A percentile compares a stretch with the other conserved stretches of the same genome.
These are phyloP conservation scores for Psophocarpus tetragonolobus DNA, from an alignment of 306 rosid genomes.

Conservation along the genomic window DNA sequence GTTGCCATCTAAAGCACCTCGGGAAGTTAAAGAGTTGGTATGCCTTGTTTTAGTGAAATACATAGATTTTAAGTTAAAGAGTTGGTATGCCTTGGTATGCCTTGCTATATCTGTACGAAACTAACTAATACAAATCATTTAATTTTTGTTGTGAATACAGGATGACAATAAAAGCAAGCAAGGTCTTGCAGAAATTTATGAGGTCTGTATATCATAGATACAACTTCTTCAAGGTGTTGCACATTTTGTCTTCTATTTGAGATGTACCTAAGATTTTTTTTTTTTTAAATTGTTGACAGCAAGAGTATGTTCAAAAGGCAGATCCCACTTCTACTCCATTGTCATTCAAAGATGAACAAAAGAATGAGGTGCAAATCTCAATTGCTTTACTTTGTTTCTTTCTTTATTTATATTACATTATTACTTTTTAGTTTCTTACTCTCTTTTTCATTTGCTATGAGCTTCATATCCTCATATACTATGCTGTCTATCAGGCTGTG, in stretches of 20 bases:
- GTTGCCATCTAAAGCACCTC: slow-evolving; percentile 68
- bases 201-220: slow-evolving; percentile 62
- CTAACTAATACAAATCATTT: slow-evolving; percentile 31
- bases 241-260: slow-evolving; percentile 4
- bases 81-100: slow-evolving; percentile 55
- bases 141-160: slow-evolving; percentile 46
- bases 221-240: background rate
- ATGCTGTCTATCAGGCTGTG: background rate
- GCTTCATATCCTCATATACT: slow-evolving; percentile 24
- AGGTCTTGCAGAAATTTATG: slow-evolving; percentile 86
- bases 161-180: slow-evolving; percentile 90
- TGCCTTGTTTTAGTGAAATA: slow-evolving; percentile 32
- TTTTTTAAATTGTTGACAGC: slow-evolving; percentile 53
- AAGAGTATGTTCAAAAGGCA: slow-evolving; percentile 76
- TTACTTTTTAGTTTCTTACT: no score
- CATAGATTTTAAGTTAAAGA: slow-evolving; percentile 47
- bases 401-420: slow-evolving; percentile 8
- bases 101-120: slow-evolving; percentile 4
- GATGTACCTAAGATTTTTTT: slow-evolving; percentile 9
- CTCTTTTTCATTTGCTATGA: slow-evolving; percentile 1
- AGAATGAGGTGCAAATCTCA: slow-evolving; percentile 65
- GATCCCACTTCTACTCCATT: slow-evolving; percentile 59
- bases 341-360: slow-evolving; percentile 70
- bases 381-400: slow-evolving; percentile 14
- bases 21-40: slow-evolving; percentile 78